Evolutionary conservation across 2,329 filamentous ascomycete genomes (phyloP).

Genomic region (Cadophora sp.): DNA sequence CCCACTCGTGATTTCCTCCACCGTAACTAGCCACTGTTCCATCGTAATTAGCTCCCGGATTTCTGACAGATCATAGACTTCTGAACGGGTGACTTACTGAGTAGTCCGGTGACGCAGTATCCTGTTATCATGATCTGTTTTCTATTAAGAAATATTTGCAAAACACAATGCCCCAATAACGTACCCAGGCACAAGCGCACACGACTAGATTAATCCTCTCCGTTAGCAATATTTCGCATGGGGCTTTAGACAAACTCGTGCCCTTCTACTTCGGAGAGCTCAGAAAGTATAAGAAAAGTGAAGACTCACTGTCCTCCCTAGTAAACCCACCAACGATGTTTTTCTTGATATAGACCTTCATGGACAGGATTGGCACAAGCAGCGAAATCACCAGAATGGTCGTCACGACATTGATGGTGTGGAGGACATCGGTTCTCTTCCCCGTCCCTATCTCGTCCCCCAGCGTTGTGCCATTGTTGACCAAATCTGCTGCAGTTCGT

Average conservation of each 20-base stretch:
- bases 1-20: conserved; percentile 27
- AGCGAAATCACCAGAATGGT: conserved; percentile 16
- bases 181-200: neutral
- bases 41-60: neutral
- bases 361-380: conserved; percentile 1
- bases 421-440: conserved; percentile 14
- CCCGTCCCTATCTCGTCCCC: neutral
- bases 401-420: conserved; percentile 14
- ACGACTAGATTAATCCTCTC: neutral
- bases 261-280: neutral
- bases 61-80: no score
- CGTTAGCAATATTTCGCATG: neutral
- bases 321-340: neutral
- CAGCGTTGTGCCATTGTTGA: conserved; percentile 12
- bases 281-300: neutral
- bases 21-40: conserved; percentile 20
- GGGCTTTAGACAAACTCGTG: neutral
- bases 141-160: neutral
- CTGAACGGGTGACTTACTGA: conserved; percentile 11
- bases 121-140: conserved; percentile 4
- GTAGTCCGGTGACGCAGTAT: conserved; percentile 12
- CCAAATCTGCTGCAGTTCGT: conserved; percentile 9
- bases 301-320: conserved; percentile 15
- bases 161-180: neutral
- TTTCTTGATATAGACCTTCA: conserved; percentile 18